Base-by-base conservation (phyloP, 192 early-diverging fungal genomes). In the Linnemannia elongata region DNA sequence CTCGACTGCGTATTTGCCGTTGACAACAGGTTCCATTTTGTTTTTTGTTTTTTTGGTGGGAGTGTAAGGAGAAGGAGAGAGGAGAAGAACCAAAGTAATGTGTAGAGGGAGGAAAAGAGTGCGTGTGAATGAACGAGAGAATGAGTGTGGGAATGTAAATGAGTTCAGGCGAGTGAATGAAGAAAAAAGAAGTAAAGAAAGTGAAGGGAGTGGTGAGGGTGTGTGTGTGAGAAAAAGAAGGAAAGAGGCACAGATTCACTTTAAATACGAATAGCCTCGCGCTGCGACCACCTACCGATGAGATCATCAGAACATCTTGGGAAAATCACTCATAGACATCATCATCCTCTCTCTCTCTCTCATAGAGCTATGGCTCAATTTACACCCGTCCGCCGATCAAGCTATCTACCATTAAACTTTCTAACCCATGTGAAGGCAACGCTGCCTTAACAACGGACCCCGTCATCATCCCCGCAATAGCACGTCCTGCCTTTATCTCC, bases 1-100 rank as follows among this genome's bases (percentile, higher is more conserved):
- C 78, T 89, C 79, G n/a, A 89, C 76, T 15, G 84, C 79, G 41
- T 88, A 88, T 41, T 81, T 80, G 60, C 79, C 79, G 17, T 78
- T 38, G 27, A 78, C 74, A 15, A 27, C 2, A n/a, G 49, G 39
- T 18, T 78, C 49, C 57, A 81, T 74, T 72, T 74, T 66, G 38
- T 68, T 45, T 42, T 74, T 15, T 39, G 3, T 36, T 49, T n/a
- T n/a, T n/a, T n/a, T n/a, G 20, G 41, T 49, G 2, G 30, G 39
- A 77, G 75, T 18, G 60, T 42, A 42, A 12, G 27, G 30, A n/a
- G 18, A n/a, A 68, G 2, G 47, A 49, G n/a, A 47, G 63, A n/a
- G 27, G 18, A 54, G 49, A 13, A 20, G 27, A 60, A 45, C 1
- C 41, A 54, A 49, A 38, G 54, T 27, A 36, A 49, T 18, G 30